phyloP scores from a whole-genome alignment of 768 basidiomycete genomes.

The Collybiopsis confluens region DNA sequence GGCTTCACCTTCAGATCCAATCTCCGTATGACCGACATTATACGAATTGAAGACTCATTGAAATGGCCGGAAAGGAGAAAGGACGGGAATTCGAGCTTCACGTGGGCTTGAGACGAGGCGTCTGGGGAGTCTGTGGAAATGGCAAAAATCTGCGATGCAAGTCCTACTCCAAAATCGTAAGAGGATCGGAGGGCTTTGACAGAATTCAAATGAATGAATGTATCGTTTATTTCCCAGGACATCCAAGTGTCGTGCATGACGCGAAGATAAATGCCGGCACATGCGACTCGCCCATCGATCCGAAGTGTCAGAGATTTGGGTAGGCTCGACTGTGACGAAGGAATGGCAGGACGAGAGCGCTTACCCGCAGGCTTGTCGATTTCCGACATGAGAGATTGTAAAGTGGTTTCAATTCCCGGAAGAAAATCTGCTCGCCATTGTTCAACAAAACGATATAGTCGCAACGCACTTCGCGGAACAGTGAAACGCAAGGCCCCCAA shows the following conservation, averaged over 20 bases:
- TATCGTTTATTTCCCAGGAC: slow-evolving; percentile 62
- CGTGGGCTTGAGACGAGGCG: slow-evolving; percentile 36
- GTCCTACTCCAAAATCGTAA: slow-evolving; percentile 60
- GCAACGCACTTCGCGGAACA: slow-evolving; percentile 78
- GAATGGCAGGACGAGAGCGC: slow-evolving; percentile 18
- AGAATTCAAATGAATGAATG: slow-evolving; percentile 42
- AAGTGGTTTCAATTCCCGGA: slow-evolving; percentile 65
- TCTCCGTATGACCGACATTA: slow-evolving; percentile 60
- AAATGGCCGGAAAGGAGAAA: slow-evolving; percentile 59
- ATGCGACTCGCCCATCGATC: slow-evolving; percentile 47
- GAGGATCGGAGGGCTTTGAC: slow-evolving; percentile 27
- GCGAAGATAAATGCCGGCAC: slow-evolving; percentile 61
- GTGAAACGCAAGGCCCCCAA: slow-evolving; percentile 46
- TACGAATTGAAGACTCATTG: slow-evolving; percentile 44
- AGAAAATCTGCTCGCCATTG: slow-evolving; percentile 82
- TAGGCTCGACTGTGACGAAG: slow-evolving; percentile 17
- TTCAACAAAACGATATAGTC: slow-evolving; percentile 72
- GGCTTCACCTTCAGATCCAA: slow-evolving; percentile 75
- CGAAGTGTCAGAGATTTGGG: slow-evolving; percentile 33
- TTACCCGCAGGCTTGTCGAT: slow-evolving; percentile 36
- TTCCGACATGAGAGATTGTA: slow-evolving; percentile 64
- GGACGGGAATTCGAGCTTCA: slow-evolving; percentile 65
- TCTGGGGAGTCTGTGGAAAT: slow-evolving; percentile 47
- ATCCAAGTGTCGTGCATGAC: slow-evolving; percentile 89
- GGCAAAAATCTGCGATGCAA: slow-evolving; percentile 55